A percentile compares a stretch with the other conserved stretches of the same genome.
Evolutionary conservation across 345 rosid species (phyloP).

Genomic region (Gossypium arboreum): DNA sequence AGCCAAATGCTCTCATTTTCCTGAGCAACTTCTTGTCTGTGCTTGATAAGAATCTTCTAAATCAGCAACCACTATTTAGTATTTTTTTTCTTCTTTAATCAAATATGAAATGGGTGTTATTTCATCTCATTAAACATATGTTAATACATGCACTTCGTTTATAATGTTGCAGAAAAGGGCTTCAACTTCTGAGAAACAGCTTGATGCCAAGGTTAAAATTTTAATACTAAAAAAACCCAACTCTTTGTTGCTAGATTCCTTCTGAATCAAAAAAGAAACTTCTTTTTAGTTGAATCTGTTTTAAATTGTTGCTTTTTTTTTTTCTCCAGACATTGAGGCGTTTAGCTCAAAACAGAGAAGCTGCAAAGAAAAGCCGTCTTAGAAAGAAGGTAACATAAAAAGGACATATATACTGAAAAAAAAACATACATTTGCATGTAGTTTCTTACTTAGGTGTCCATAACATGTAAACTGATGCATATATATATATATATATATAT

Average conservation of each 20-base stretch:
- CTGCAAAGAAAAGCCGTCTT: constrained; percentile 94
- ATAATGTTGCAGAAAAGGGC: constrained; percentile 70
- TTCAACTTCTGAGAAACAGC: constrained; percentile 71
- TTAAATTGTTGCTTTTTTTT: not conserved
- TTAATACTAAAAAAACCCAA: not conserved
- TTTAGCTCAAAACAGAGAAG: constrained; percentile 99
- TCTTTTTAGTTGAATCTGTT: not conserved
- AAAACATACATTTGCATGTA: not conserved
- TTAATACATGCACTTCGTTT: constrained; percentile 8
- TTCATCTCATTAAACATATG: not conserved
- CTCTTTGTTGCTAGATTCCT: not conserved
- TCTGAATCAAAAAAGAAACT: not conserved
- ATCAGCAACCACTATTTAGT: constrained; percentile 9
- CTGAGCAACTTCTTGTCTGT: constrained; percentile 13
- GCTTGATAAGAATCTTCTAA: constrained; percentile 1
- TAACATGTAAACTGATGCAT: not conserved
- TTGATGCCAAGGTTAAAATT: constrained; percentile 78
- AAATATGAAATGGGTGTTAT: not conserved
- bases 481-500: not conserved
- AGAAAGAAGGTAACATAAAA: constrained; percentile 66
- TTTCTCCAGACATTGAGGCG: constrained; percentile 77
- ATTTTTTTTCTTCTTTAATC: not conserved
- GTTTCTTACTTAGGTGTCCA: not conserved
- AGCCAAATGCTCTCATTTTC: constrained; percentile 17
- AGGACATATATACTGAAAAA: not conserved